Base-by-base conservation (phyloP, 2,329 filamentous ascomycete species). In the Phialophora verrucosa region DNA sequence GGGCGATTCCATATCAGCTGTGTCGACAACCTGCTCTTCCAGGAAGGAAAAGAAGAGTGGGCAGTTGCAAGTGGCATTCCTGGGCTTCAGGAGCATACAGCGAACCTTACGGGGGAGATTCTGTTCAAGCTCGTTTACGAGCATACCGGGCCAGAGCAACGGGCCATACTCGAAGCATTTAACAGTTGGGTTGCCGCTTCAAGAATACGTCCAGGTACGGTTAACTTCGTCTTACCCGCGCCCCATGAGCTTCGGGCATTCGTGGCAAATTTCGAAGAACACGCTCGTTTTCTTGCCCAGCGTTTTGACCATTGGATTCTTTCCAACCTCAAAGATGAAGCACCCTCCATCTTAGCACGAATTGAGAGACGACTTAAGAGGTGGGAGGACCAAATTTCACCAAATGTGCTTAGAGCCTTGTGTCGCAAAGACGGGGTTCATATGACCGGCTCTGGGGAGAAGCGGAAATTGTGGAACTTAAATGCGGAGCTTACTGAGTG, bases 1-100 rank as follows among this genome's bases (percentile, higher is more conserved):
- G 42, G 31, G 6, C 10, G 63, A 20, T 47, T 68, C 12, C 27
- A 61, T 10, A 60, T 68, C 6, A 65, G 62, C 32, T 66, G 63
- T 42, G 57, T 68, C 17, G 66, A 68, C 50, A 65, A 56, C 17
- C 14, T 31, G 29, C n/a, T 58, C 31, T 42, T 42, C 29, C 23
- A 32, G 12, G 58, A 27, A 17, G n/a, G 20, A 5, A 23, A n/a
- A 35, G 47, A 47, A 14, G 12, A 35, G 20, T 32, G 29, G 7
- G 20, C 14, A 58, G 49, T 63, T 2, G 14, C 55, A 7, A 66
- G 63, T 59, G 66, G 66, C 6, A 68, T 68, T 23, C 49, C 49
- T 2, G 32, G 29, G 20, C 57, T 68, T 5, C 53, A 32, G 31
- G n/a, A 61, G 4, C 42, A 68, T 29, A 35, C 59, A 7, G 14